phyloP scores from a whole-genome alignment of 371 early-diverging fungal species.

The Mucor velutinosus region DNA sequence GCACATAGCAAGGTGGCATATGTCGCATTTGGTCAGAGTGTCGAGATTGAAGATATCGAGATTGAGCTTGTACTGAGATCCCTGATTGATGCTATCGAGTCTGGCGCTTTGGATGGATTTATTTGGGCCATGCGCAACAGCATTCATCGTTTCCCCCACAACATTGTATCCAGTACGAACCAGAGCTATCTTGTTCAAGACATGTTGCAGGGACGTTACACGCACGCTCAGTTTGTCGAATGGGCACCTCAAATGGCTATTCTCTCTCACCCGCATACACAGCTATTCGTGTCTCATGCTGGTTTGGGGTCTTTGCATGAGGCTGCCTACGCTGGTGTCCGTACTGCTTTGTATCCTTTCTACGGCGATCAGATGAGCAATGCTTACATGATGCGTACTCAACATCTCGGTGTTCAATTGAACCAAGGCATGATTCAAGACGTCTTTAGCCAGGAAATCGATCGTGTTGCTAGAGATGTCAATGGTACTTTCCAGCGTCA shows the following conservation, averaged over 20 bases:
- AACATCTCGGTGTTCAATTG: constrained; percentile 9
- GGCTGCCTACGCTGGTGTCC: constrained; percentile 32
- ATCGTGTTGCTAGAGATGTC: constrained; percentile 7
- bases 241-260: constrained; percentile 50
- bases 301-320: constrained; percentile 42
- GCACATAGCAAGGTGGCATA: constrained; percentile 28
- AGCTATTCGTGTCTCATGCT: constrained; percentile 39
- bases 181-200: background rate
- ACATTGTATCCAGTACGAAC: constrained; percentile 2
- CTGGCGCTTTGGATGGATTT: constrained; percentile 29
- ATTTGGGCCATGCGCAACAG: constrained; percentile 32
- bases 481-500: constrained; percentile 7
- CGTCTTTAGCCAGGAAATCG: background rate
- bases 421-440: background rate
- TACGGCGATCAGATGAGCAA: constrained; percentile 41
- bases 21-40: constrained; percentile 42
- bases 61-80: constrained; percentile 21
- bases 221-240: constrained; percentile 9
- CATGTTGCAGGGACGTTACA: background rate
- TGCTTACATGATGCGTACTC: background rate
- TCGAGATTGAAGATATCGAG: background rate
- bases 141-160: constrained; percentile 5
- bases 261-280: constrained; percentile 31
- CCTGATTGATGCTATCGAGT: constrained; percentile 25
- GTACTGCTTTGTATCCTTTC: constrained; percentile 38